Conservation (phyloP, 352 stramenopile species). For the Pythium oligandrum region DNA sequence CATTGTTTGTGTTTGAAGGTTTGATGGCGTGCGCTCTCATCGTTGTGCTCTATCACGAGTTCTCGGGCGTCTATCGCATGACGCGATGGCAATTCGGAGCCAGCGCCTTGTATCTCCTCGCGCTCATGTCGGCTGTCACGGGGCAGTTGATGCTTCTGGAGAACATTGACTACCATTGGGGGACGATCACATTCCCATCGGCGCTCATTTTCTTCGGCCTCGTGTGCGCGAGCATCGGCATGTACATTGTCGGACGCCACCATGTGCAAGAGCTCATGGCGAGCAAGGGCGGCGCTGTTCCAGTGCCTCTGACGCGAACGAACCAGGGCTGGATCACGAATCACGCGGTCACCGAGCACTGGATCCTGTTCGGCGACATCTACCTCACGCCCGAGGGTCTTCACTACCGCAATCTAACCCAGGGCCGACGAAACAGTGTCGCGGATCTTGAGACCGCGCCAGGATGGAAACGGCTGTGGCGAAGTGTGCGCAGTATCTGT, state of each 20-base stretch:
- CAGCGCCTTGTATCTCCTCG: conserved; percentile 68
- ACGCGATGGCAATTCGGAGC: conserved; percentile 66
- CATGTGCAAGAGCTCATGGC: conserved; percentile 82
- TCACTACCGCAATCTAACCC: conserved; percentile 47
- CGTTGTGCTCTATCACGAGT: conserved; percentile 77
- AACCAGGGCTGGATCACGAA: conserved; percentile 78
- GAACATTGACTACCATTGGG: conserved; percentile 69
- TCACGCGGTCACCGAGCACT: conserved; percentile 74
- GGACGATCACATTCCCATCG: conserved; percentile 66
- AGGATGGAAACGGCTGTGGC: conserved; percentile 17
- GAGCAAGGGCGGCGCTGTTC: conserved; percentile 66
- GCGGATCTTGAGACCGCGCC: conserved; percentile 30
- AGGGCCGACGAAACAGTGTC: conserved; percentile 41
- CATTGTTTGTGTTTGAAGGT: conserved; percentile 60
- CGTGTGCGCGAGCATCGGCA: conserved; percentile 58
- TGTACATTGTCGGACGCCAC: conserved; percentile 80
- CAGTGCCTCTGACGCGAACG: conserved; percentile 71
- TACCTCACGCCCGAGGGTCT: conserved; percentile 60
- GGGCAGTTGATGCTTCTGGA: conserved; percentile 78
- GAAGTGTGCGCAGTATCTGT: conserved; percentile 23
- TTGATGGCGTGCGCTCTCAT: conserved; percentile 48
- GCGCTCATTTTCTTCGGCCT: conserved; percentile 76
- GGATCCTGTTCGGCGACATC: conserved; percentile 79
- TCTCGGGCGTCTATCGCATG: conserved; percentile 71
- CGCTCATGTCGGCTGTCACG: conserved; percentile 46